Evolutionary conservation across 495 filamentous ascomycete genomes (phyloP), one percentile per base, ranked within the genome.

Genomic region (Neurospora sp.): DNA sequence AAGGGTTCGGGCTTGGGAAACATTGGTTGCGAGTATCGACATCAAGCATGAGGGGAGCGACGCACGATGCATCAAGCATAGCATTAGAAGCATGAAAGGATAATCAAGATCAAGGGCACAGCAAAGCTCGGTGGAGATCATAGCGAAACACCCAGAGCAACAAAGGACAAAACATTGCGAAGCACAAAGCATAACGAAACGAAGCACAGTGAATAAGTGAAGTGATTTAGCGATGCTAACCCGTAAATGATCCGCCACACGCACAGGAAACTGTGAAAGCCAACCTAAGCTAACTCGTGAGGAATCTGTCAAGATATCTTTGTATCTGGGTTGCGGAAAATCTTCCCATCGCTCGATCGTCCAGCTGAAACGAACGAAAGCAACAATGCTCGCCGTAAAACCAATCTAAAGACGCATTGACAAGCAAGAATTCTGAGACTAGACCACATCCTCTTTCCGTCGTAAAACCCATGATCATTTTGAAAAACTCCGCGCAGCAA

Each of bases 401-500:
- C 53, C 53, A 66, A 66, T 66, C 53, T 66, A 66, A 66, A 35
- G 53, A 66, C 53, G 53, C 53, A 35, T 14, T 66, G 27, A 66
- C 53, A 66, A 66, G 53, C 53, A 66, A 66, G 6, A 66, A 66
- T 66, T 66, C 14, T 66, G 53, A 59, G 48, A 66, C 53, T 66
- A 66, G 53, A 66, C 53, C 53, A 66, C 53, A 66, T 35, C 27
- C 53, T 66, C 53, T 66, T 66, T 35, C 53, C 27, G 14, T 66
- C 53, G 53, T 66, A 66, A 66, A 66, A 66, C 27, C 53, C 53
- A 66, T 66, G 53, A 66, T 66, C 53, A 66, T 66, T 66, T 66
- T 66, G 53, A 66, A 66, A 66, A 66, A 66, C 53, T 66, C 53
- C 53, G 53, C 53, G 53, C 53, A 66, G 14, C 53, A 66, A 35